A percentile compares a stretch with the other conserved stretches of the same genome.
phyloP scores from a whole-genome alignment of 2,329 filamentous ascomycete genomes.

The Stachybotrys elegans region DNA sequence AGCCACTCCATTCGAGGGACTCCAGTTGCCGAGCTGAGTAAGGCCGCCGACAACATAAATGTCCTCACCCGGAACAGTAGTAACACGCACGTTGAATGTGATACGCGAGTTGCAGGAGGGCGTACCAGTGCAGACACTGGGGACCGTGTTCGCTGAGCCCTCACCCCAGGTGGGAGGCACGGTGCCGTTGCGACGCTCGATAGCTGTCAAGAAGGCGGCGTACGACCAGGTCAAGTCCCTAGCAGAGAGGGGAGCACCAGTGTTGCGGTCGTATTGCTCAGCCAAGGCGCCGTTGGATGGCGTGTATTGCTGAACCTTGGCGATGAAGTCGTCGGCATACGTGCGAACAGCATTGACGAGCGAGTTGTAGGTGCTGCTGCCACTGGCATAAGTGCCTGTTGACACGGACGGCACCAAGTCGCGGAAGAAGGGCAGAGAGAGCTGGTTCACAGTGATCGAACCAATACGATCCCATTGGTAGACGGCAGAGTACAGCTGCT shows the following conservation, averaged over 20 bases:
- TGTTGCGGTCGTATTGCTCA: slow-evolving; percentile 57
- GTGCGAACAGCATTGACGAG: slow-evolving; percentile 50
- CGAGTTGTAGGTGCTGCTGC: slow-evolving; percentile 38
- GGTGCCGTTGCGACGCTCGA: slow-evolving; percentile 46
- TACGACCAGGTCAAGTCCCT: slow-evolving; percentile 69
- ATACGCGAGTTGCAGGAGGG: slow-evolving; percentile 18
- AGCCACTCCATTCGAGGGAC: slow-evolving; percentile 36
- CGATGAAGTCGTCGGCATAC: slow-evolving; percentile 53
- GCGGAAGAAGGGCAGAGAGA: slow-evolving; percentile 64
- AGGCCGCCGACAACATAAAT: slow-evolving; percentile 20
- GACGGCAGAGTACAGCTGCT: slow-evolving; percentile 69
- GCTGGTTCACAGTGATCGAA: slow-evolving; percentile 54
- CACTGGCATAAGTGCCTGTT: slow-evolving; percentile 52
- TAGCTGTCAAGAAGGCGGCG: slow-evolving; percentile 58
- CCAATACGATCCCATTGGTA: slow-evolving; percentile 61
- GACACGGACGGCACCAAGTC: slow-evolving; percentile 50
- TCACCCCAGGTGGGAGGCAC: slow-evolving; percentile 50
- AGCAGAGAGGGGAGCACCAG: slow-evolving; percentile 52
- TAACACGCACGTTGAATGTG: slow-evolving; percentile 13
- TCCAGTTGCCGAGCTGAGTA: slow-evolving; percentile 32
- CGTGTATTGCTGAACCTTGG: slow-evolving; percentile 57
- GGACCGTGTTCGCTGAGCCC: slow-evolving; percentile 11
- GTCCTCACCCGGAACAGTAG: slow-evolving; percentile 9
- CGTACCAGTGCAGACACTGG: slow-evolving; percentile 12
- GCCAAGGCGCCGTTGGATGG: slow-evolving; percentile 55